Evolutionary conservation across 768 basidiomycete genomes (phyloP).

Genomic region (Royoungia palumana): DNA sequence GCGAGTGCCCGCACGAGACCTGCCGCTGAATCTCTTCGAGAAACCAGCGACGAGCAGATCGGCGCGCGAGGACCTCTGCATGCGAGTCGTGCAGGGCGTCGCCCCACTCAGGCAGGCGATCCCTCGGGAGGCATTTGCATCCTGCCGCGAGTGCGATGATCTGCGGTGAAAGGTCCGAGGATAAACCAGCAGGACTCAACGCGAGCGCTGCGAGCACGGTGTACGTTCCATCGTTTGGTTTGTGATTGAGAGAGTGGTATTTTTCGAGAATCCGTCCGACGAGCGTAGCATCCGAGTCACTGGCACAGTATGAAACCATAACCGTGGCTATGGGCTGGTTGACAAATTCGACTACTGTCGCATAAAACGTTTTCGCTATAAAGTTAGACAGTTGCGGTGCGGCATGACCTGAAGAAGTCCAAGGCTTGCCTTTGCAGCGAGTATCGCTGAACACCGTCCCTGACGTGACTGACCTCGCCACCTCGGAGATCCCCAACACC

Average conservation of each 20-base stretch:
- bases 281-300: constrained; percentile 24
- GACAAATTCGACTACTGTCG: no score
- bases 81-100: constrained; percentile 87
- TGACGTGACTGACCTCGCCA: no score
- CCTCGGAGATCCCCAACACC: neutral
- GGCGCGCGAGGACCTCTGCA: constrained; percentile 87
- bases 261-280: constrained; percentile 38
- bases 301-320: constrained; percentile 11
- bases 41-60: constrained; percentile 77
- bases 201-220: constrained; percentile 60
- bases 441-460: no score
- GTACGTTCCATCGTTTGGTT: constrained; percentile 53
- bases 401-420: no score
- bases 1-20: constrained; percentile 34
- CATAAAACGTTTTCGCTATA: no score
- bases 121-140: constrained; percentile 76
- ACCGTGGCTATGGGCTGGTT: no score
- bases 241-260: constrained; percentile 47
- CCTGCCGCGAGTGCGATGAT: constrained; percentile 77
- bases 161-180: constrained; percentile 32
- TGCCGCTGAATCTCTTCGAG: constrained; percentile 56
- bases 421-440: no score
- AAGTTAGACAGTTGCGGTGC: no score
- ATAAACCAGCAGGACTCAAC: constrained; percentile 38
- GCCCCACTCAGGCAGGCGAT: constrained; percentile 59